Evolutionary conservation across 768 basidiomycete species (phyloP), one percentile per base, ranked within the genome.

Genomic region (Lanmaoa pseudosensibilis): DNA sequence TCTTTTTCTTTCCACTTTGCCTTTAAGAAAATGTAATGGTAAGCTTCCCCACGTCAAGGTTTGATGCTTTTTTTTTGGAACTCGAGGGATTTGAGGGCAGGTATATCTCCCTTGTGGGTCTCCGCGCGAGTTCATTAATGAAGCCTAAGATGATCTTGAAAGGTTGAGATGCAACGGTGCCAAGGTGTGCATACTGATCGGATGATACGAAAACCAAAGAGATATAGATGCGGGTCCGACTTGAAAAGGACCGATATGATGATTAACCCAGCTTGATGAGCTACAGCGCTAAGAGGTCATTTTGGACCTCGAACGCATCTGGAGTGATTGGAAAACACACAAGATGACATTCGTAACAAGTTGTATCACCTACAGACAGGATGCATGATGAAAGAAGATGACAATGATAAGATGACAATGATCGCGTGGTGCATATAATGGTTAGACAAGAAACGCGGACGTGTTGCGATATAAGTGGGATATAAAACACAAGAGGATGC

Each of bases 111-210:
- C 18, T 33, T 32, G 50, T n/a, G 32, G 50, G 50, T 43, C 49
- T 41, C 27, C 34, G 23, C 10, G 15, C n/a, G n/a, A 6, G 25
- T 30, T 44, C 37, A 59, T 58, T 58, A 59, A 59, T 59, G 52
- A 43, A 55, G 6, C 7, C n/a, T 21, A 19, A 55, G 21, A 40
- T 41, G 23, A 34, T 51, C 27, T 38, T 4, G 21, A 44, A n/a
- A 50, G 30, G 50, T 32, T 45, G 30, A 25, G 13, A 33, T 27
- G 19, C 46, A 47, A 5, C 2, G 27, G 18, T 8, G 4, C 10
- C 19, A 9, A 48, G 6, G n/a, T 30, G 37, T 19, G 37, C 19
- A 10, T 13, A 21, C 18, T 44, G 25, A 21, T 50, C 32, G 43
- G 11, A 50, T 7, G 23, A 33, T n/a, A 53, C 21, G 46, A 53